These are phyloP conservation scores for Ganoderma meredithae DNA, from an alignment of 1,284 basidiomycete genomes.

Conservation along the genomic window DNA sequence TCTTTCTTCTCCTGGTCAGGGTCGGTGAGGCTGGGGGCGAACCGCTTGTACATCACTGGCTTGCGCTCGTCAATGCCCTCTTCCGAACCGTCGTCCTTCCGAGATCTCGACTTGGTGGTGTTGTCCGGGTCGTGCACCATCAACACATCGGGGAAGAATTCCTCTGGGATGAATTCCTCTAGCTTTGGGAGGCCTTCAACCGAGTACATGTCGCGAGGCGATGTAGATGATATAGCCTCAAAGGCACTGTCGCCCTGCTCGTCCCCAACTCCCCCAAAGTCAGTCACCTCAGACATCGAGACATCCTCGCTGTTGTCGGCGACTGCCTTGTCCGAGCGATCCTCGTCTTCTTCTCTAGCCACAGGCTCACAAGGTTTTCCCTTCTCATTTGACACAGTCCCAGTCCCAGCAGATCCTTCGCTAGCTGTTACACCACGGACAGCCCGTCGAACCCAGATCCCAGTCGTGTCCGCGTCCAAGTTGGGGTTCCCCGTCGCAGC, in stretches of 20 bases:
- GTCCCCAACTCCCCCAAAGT: not conserved
- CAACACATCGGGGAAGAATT: conserved; percentile 44
- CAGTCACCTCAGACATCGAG: not conserved
- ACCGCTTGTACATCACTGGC: conserved; percentile 36
- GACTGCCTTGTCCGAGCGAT: not conserved
- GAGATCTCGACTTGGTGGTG: conserved; percentile 15
- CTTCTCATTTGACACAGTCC: not conserved
- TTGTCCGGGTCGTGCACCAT: conserved; percentile 40
- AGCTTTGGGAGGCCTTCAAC: conserved; percentile 36
- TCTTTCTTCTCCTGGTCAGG: conserved; percentile 3
- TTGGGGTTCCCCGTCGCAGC: not conserved
- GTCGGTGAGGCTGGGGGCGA: conserved; percentile 29
- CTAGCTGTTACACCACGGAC: not conserved
- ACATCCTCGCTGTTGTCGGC: not conserved
- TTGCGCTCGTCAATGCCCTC: not conserved
- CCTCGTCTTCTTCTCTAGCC: not conserved
- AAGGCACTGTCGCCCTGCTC: not conserved
- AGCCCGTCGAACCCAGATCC: not conserved
- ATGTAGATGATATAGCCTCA: not conserved
- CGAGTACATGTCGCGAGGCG: conserved; percentile 17
- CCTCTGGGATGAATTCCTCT: conserved; percentile 43
- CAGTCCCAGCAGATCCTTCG: not conserved
- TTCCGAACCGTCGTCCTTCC: not conserved
- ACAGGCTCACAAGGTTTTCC: not conserved
- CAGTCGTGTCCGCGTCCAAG: conserved; percentile 11